A percentile compares a stretch with the other conserved stretches of the same genome.
Conservation (phyloP, 768 basidiomycete species). For the Exidia glandulosa region DNA sequence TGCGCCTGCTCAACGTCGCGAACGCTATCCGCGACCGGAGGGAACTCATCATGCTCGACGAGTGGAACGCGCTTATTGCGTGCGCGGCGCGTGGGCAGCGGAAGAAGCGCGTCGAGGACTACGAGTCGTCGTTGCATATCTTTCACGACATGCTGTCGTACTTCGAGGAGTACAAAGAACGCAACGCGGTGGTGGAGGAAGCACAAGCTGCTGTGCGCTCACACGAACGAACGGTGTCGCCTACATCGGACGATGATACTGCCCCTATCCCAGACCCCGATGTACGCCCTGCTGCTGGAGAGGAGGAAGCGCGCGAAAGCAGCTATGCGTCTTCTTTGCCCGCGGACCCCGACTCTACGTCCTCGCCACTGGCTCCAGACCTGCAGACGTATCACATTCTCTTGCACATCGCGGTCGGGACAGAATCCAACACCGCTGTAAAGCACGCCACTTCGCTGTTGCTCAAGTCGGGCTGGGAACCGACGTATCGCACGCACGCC, state of each 20-base stretch:
- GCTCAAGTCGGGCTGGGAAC: conserved; percentile 38
- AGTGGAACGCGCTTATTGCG: conserved; percentile 71
- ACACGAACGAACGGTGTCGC: too few species aligned
- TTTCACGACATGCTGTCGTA: conserved; percentile 45
- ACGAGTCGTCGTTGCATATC: conserved; percentile 46
- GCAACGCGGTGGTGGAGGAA: too few species aligned
- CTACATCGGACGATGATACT: too few species aligned
- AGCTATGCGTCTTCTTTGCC: not conserved
- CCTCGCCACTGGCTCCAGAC: conserved; percentile 32
- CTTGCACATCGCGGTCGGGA: conserved; percentile 49
- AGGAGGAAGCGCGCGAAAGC: not conserved
- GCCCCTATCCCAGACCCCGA: too few species aligned
- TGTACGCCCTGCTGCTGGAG: too few species aligned
- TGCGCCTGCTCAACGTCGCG: conserved; percentile 59
- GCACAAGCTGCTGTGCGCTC: too few species aligned
- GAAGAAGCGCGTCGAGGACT: conserved; percentile 44
- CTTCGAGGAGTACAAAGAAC: conserved; percentile 20
- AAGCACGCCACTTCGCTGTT: conserved; percentile 45
- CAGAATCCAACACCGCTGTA: conserved; percentile 31
- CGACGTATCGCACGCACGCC: conserved; percentile 54
- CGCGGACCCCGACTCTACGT: not conserved
- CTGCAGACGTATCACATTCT: conserved; percentile 61
- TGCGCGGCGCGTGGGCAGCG: conserved; percentile 57
- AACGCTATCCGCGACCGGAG: conserved; percentile 44
- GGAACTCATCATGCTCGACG: conserved; percentile 44